Evolutionary conservation across 257 asterid species (phyloP), one percentile per base, ranked within the genome.

Genomic region (Thymus quinquecostatus): DNA sequence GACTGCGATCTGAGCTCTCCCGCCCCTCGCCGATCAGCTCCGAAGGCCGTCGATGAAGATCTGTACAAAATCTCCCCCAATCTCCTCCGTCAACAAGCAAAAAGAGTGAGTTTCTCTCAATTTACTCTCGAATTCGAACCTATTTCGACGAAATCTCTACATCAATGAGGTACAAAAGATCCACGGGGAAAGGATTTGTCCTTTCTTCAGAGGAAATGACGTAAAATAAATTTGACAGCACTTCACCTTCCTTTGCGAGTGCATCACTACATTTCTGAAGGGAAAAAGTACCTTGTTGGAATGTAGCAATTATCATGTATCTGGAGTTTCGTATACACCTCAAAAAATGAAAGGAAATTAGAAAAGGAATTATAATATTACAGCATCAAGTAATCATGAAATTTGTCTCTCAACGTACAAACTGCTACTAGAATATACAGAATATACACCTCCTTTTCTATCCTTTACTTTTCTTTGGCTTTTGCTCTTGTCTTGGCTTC

Each of bases 21-120:
- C 10, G 68, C 47, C 57, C 71, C 75, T 2, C 65, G 68, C 2
- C 65, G 68, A 59, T 8, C 65, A 1, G 72, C 86, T 14, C 77
- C 86, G 0, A 92, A 89, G 76, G 92, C 96, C 10, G 96, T 92
- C 12, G 97, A 92, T 77, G 97, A 92, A 75, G 97, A 92, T 74
- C 63, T 92, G 34, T 92, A 92, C 88, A 89, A 85, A 83, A 92
- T 92, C 27, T 92, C 97, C 0, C 97, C 97, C 38, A 80, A 79
- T 1, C 81, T 92, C 51, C 92, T 89, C 82, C 84, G 82, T 14
- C 80, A 86, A 47, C 89, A 76, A 21, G 32, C 80, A 82, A 85
- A 78, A 82, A 81, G 76, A 82, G 97, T 91, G 60, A 3, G 10
- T 45, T 29, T 30, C n/a, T 2, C 1, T 10, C 49, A 38, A 38